A percentile compares a stretch with the other conserved stretches of the same genome.
Conservation (phyloP, 2,329 filamentous ascomycete genomes). For the Teratosphaeria pseudoeucalypti region DNA sequence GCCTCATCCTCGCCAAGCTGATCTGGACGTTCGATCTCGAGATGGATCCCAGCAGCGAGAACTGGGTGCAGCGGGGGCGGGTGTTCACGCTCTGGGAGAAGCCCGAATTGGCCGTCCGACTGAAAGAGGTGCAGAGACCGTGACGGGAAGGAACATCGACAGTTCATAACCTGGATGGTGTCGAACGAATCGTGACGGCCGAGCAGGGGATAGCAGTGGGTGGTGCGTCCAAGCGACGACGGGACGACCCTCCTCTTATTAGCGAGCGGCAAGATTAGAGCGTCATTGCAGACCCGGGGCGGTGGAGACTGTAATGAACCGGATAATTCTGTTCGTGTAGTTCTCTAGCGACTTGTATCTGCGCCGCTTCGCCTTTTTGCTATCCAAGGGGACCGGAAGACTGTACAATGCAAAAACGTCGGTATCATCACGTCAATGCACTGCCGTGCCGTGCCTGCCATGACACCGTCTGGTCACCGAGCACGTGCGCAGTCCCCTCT, state of each 20-base stretch:
- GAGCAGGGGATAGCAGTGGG: neutral
- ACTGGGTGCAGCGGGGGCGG: constrained; percentile 13
- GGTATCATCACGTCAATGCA: neutral
- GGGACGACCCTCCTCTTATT: neutral
- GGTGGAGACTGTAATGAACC: neutral
- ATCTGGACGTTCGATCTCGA: constrained; percentile 32
- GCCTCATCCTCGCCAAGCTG: constrained; percentile 30
- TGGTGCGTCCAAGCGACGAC: neutral
- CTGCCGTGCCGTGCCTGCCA: neutral
- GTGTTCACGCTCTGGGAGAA: constrained; percentile 18
- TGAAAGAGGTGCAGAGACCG: constrained; percentile 9
- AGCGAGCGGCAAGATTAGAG: neutral
- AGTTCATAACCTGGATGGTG: neutral
- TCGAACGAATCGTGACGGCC: neutral
- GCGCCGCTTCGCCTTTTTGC: neutral
- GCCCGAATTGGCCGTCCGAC: constrained; percentile 12
- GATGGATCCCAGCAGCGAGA: constrained; percentile 13
- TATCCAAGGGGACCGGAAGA: neutral
- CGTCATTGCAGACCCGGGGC: no score
- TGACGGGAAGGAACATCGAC: neutral
- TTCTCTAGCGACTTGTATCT: neutral
- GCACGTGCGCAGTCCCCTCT: neutral
- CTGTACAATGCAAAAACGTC: neutral
- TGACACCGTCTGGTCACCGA: neutral
- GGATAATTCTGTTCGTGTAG: neutral